Evolutionary conservation across 768 basidiomycete genomes (phyloP), one percentile per base, ranked within the genome.

Genomic region (Leccinum boreale): DNA sequence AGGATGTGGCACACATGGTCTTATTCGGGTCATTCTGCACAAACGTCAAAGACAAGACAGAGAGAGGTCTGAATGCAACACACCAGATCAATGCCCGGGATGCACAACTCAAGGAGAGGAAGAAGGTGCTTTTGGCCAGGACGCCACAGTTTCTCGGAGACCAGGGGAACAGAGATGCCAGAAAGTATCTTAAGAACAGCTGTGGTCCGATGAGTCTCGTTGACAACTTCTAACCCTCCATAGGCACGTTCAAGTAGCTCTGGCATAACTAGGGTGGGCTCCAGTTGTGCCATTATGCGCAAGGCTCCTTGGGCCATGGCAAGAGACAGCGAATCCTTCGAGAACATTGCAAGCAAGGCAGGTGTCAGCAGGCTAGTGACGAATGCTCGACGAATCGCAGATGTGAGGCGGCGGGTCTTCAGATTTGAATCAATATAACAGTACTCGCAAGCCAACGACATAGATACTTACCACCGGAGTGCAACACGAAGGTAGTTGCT

Each of bases 141-240:
- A 5, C 90, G 77, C 87, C 92, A 97, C 28, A 89, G 67, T 24
- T 77, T 82, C 67, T 94, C 90, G 3, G 85, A 85, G 3, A 90
- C 83, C 17, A 98, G 73, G 10, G 92, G 87, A 4, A 87, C 79
- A 17, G 91, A 78, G 26, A 94, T 84, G 2, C 85, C 86, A 19
- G 89, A 83, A 28, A 98, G 80, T 70, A 90, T 89, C 52, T 88
- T 91, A 47, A 98, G 78, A 10, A 93, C 92, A 1, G 95, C 91
- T 2, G 93, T 94, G 4, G 95, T 97, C 42, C 95, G 79, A 70
- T 97, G 93, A 0, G 96, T 98, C 78, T 98, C 95, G 62, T 95
- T 94, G 17, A 98, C 83, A 11, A 88, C 86, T 69, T 97, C 94
- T n/a, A 98, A 77, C 0, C 94, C 94, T 36, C 89, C 82, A 61